Evolutionary conservation across 352 stramenopile species (phyloP), one percentile per base, ranked within the genome.

Genomic region (Pythium plurisporium): DNA sequence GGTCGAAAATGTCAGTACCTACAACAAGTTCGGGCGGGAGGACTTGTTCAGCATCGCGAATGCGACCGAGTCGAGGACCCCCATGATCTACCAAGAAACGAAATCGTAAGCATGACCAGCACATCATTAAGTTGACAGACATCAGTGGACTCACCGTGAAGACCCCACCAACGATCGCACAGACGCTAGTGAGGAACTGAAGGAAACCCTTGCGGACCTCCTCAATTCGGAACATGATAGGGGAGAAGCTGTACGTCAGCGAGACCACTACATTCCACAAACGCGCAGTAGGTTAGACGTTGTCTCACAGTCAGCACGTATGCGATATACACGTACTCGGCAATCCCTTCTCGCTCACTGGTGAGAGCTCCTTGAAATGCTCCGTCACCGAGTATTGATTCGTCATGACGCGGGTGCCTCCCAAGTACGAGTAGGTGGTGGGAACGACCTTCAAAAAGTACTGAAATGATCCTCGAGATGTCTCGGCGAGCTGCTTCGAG

Each of bases 331-430:
- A 83, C 78, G 62, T 82, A 92, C 85, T 87, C 4, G 85, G 85
- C 0, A 94, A 66, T 3, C 82, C 82, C 68, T 91, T 91, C 62
- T 91, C 78, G 52, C 58, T 97, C 67, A 88, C 94, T 72, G 73
- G 89, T 29, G 86, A 89, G 52, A 91, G 77, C 67, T 87, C 65
- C 37, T 74, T 76, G 55, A 98, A 91, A 76, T 99, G 95, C 65
- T 99, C 94, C 12, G 96, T 99, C 10, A 97, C 96, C n/a, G 86
- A 98, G 77, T 98, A 99, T 80, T 99, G 96, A 71, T 99, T 99
- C 22, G 90, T 97, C 45, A 86, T 72, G 59, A 98, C 91, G 8
- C 71, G 79, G 5, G 73, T 81, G 23, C 92, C 90, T 14, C 89
- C 89, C 20, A 98, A 67, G 47, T 89, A 93, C 50, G 72, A 86